Evolutionary conservation across 2,329 filamentous ascomycete genomes (phyloP).

Genomic region (Aspergillus puulaauensis): DNA sequence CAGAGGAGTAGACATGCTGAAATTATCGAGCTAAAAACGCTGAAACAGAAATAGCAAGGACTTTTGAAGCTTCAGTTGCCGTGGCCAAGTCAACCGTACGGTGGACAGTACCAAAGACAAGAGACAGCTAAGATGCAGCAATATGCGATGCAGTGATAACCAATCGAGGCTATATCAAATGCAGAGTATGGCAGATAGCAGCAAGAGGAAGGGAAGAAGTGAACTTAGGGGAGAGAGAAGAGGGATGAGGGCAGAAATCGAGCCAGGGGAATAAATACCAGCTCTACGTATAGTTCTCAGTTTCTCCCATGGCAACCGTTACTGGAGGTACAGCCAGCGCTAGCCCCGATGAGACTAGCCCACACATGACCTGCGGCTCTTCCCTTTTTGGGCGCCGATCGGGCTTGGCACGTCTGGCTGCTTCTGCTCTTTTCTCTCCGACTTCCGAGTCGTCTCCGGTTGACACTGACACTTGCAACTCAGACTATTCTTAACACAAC

Average conservation of each 20-base stretch:
- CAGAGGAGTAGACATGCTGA: slow-evolving; percentile 75
- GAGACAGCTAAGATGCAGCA: slow-evolving; percentile 15
- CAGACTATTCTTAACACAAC: background rate
- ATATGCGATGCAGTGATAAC: slow-evolving; percentile 24
- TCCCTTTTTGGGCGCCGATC: slow-evolving; percentile 51
- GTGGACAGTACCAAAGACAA: slow-evolving; percentile 12
- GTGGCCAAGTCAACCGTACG: slow-evolving; percentile 7
- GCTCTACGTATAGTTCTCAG: slow-evolving; percentile 20
- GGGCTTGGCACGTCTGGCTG: slow-evolving; percentile 13
- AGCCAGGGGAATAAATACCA: slow-evolving; percentile 39
- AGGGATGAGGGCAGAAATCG: slow-evolving; percentile 18
- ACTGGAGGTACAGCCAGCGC: slow-evolving; percentile 31
- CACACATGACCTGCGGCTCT: slow-evolving; percentile 42
- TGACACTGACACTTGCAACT: background rate
- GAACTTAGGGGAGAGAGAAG: slow-evolving; percentile 16
- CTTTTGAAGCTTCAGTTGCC: slow-evolving; percentile 22
- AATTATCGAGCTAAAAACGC: slow-evolving; percentile 6
- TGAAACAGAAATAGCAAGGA: slow-evolving; percentile 14
- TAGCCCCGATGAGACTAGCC: slow-evolving; percentile 45
- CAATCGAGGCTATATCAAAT: slow-evolving; percentile 29
- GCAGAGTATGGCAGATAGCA: slow-evolving; percentile 29
- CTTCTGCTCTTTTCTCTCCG: background rate
- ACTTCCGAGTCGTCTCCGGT: background rate
- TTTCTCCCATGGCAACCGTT: slow-evolving; percentile 44
- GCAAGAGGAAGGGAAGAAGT: slow-evolving; percentile 8